Evolutionary conservation across 169 alveolate species (phyloP), one percentile per base, ranked within the genome.

Genomic region (Cryptosporidium sp.): DNA sequence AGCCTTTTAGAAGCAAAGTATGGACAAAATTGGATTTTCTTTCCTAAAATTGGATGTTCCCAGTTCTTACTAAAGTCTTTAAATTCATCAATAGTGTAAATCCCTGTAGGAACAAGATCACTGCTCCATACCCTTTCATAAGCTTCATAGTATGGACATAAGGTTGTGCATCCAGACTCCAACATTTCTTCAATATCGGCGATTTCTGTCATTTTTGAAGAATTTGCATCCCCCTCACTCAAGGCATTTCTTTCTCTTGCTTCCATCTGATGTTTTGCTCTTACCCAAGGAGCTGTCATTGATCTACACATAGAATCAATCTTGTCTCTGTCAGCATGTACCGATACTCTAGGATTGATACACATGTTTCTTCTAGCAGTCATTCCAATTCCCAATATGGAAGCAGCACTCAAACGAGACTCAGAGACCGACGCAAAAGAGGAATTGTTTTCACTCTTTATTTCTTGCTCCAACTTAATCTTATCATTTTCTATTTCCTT

Each of bases 21-120:
- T 2, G 99, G 99, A 87, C 99, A 98, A 75, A 96, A 23, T 91
- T 92, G 39, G 86, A 92, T 67, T 70, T 84, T 69, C 42, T 91
- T 92, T 16, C 95, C 93, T 8, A 65, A 73, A 33, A 60, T 53
- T 1, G 95, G 94, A 75, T 95, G 93, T 69, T 91, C 93, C 89
- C 92, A 95, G 51, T 92, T 92, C 58, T 85, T 75, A 39, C 98
- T 97, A 69, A 95, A 75, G 35, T 91, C 94, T 89, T 94, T 96
- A 69, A 97, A 91, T 39, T 97, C 99, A 73, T 97, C 99, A n/a
- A 98, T 92, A 21, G 99, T 97, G 86, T 97, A 98, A 51, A 98
- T 98, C 1, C 99, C 99, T 73, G 94, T 75, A 1, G 93, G 93
- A 26, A 93, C 70, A 67, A 92, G 58, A 2, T 93, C 94, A 23